Base-by-base conservation (phyloP, 768 basidiomycete genomes). In the Boletus subcaerulescens region DNA sequence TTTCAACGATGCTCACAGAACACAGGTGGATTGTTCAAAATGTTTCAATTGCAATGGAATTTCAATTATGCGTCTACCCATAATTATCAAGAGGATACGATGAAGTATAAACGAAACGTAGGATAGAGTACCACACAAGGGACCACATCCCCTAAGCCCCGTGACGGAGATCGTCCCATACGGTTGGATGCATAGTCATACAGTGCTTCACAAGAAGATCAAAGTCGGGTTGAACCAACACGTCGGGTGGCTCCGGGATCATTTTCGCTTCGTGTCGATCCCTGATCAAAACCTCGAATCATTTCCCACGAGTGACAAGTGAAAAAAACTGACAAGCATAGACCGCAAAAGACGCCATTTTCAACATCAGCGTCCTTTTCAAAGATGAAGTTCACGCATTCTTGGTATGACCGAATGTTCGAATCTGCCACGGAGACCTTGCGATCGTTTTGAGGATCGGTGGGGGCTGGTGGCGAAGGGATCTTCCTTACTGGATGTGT, bases 161-260 rank as follows among this genome's bases (percentile, higher is more conserved):
- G 48, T 46, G 57, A 47, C 59, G 76, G 35, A 80, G 58, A 26
- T 66, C 64, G n/a, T 76, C 66, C 82, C 83, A 85, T 17, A 75
- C 78, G 4, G 69, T 58, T 5, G 74, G 74, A 48, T 86, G 84
- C 56, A 79, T 76, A 14, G 61, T 67, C 58, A 70, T 65, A 62
- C 78, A 81, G 60, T 86, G 84, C 40, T 62, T 67, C 4, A 79
- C 64, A n/a, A 81, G 73, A 45, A 75, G 67, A 44, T 80, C 76
- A 36, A 76, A 69, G 14, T 60, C 56, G 7, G 70, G 69, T 29
- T 58, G 48, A 43, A 66, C 36, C 20, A 71, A 47, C 10, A 73
- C 53, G 35, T 69, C 70, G 3, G 70, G 70, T 29, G 61, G 65
- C 29, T 71, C 70, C 2, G 55, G 57, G 36, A 67, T 57, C 69